These are phyloP conservation scores for Psilocybe sp. DNA, from an alignment of 768 basidiomycete genomes.

Conservation along the genomic window DNA sequence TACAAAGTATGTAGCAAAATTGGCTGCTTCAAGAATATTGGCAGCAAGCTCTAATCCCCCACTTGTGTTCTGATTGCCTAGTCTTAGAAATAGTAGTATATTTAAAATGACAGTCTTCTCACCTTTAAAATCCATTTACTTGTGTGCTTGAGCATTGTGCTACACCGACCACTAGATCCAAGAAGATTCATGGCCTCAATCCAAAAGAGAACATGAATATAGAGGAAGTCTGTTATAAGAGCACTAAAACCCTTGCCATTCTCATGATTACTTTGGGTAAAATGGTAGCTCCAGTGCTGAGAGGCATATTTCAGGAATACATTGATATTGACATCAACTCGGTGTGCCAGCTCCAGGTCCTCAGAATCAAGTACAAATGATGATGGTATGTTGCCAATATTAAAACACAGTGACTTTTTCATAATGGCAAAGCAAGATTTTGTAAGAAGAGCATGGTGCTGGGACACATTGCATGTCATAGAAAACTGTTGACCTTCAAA, in stretches of 20 bases:
- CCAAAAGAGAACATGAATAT: slow-evolving; percentile 21
- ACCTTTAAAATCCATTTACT: slow-evolving; percentile 7
- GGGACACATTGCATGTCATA: slow-evolving; percentile 9
- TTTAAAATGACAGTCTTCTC: neutral
- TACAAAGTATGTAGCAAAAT: slow-evolving; percentile 17
- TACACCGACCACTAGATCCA: slow-evolving; percentile 7
- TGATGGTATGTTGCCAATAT: slow-evolving; percentile 13
- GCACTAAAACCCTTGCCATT: no score
- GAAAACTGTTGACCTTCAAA: neutral
- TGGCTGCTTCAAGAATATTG: slow-evolving; percentile 13
- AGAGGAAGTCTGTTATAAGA: slow-evolving; percentile 13
- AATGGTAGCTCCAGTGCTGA: no score
- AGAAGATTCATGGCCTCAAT: slow-evolving; percentile 27
- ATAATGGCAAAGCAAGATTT: slow-evolving; percentile 13
- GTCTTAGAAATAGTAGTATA: neutral
- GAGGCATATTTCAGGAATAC: neutral
- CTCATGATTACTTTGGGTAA: no score
- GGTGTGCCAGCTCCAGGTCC: neutral
- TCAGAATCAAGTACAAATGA: slow-evolving; percentile 13
- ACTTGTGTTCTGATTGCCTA: neutral
- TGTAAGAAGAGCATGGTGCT: slow-evolving; percentile 7
- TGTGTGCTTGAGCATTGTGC: slow-evolving; percentile 13
- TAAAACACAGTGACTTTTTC: slow-evolving; percentile 10
- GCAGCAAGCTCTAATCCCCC: neutral
- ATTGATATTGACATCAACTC: slow-evolving; percentile 3